phyloP scores from a whole-genome alignment of 257 asterid species.

The Solanum etuberosum region DNA sequence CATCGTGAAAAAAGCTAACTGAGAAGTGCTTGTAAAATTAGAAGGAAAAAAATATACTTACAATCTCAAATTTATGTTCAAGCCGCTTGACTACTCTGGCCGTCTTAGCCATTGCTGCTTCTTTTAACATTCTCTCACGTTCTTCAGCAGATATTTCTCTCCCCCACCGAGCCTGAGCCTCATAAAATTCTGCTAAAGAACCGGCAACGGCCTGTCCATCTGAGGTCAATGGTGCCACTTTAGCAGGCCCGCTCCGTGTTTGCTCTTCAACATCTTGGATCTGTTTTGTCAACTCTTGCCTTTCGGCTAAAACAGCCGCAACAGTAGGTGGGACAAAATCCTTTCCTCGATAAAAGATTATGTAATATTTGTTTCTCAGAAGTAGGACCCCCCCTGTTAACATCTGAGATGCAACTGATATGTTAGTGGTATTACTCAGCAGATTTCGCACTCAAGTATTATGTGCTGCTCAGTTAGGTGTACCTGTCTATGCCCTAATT shows the following conservation, averaged over 20 bases:
- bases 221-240: not conserved
- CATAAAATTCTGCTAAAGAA: conserved; percentile 89
- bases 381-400: conserved; percentile 90
- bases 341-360: conserved; percentile 91
- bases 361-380: conserved; percentile 87
- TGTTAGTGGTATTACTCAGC: not conserved
- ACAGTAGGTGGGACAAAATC: conserved; percentile 88
- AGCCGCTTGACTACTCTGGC: conserved; percentile 63
- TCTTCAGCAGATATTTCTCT: conserved; percentile 61
- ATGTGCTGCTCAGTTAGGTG: not conserved
- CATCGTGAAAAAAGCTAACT: not conserved
- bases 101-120: conserved; percentile 58
- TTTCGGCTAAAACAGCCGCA: conserved; percentile 70
- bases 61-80: conserved; percentile 78
- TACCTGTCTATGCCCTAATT: not conserved
- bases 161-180: conserved; percentile 93
- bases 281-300: conserved; percentile 78
- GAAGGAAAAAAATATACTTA: conserved; percentile 29
- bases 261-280: conserved; percentile 83
- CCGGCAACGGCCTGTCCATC: conserved; percentile 51
- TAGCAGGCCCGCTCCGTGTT: conserved; percentile 19
- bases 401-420: conserved; percentile 22
- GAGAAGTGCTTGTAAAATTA: not conserved
- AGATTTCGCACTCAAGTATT: not conserved
- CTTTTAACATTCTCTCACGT: conserved; percentile 60